These are phyloP conservation scores for Microcera coccophila DNA, from an alignment of 2,329 filamentous ascomycete species.

Conservation along the genomic window DNA sequence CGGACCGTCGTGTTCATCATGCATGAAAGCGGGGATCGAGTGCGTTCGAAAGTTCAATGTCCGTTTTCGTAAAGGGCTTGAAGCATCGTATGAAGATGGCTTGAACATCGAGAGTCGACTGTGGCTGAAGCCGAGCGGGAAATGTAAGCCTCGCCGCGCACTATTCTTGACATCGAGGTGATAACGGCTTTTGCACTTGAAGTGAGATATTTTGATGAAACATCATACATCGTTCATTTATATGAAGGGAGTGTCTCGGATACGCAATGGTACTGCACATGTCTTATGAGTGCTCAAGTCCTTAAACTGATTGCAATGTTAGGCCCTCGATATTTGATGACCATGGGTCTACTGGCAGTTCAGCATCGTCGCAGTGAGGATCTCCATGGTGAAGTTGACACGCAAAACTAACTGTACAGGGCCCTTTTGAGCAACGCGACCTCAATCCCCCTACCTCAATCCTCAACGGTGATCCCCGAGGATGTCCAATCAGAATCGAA, in stretches of 20 bases:
- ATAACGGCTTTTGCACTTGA: background rate
- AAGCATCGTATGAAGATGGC: slow-evolving; percentile 6
- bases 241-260: slow-evolving; percentile 1
- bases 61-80: slow-evolving; percentile 15
- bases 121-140: slow-evolving; percentile 7
- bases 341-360: no score
- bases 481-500: no score
- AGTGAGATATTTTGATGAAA: slow-evolving; percentile 13
- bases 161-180: background rate
- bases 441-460: no score
- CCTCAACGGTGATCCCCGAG: no score
- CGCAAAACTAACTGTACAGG: no score
- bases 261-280: background rate
- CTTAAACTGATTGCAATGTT: no score
- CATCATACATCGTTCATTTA: slow-evolving; percentile 6
- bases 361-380: no score
- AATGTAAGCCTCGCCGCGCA: background rate
- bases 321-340: no score
- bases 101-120: slow-evolving; percentile 7
- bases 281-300: no score
- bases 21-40: slow-evolving; percentile 13
- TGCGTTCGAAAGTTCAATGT: slow-evolving; percentile 15
- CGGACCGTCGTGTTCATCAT: slow-evolving; percentile 11
- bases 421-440: no score
- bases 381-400: no score